These are phyloP conservation scores for Piromyces finnis DNA, from an alignment of 192 early-diverging fungal genomes.

Conservation along the genomic window DNA sequence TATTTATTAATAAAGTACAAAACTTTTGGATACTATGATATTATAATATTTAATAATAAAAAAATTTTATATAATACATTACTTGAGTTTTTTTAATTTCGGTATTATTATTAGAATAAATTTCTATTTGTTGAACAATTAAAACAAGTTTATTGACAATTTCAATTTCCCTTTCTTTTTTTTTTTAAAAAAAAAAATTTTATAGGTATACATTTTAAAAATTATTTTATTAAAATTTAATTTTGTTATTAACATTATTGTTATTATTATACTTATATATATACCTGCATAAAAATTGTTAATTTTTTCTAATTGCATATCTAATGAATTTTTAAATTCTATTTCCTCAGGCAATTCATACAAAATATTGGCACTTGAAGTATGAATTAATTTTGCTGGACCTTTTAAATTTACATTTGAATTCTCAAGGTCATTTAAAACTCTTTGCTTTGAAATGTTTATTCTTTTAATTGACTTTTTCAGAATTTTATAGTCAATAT, in stretches of 20 bases:
- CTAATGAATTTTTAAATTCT: not conserved
- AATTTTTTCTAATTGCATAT: not conserved
- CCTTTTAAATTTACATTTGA: not conserved
- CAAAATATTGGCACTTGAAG: not conserved
- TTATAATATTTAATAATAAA: too few relatives aligned
- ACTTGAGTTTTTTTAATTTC: not conserved
- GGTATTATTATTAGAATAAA: not conserved
- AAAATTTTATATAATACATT: not conserved
- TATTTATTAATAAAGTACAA: too few relatives aligned
- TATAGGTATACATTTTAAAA: too few relatives aligned
- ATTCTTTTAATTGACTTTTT: not conserved
- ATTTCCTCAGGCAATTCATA: not conserved
- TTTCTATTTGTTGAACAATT: not conserved
- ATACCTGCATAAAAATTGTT: not conserved
- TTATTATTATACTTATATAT: too few relatives aligned
- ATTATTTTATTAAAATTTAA: too few relatives aligned
- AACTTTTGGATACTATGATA: too few relatives aligned
- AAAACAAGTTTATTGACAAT: not conserved
- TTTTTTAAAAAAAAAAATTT: too few relatives aligned
- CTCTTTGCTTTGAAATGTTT: not conserved
- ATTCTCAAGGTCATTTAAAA: not conserved
- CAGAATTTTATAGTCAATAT: not conserved
- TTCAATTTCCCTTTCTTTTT: not conserved
- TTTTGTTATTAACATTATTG: too few relatives aligned
- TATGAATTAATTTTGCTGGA: not conserved